These are phyloP conservation scores for Suillus paluster DNA, from an alignment of 768 basidiomycete species.

Conservation along the genomic window DNA sequence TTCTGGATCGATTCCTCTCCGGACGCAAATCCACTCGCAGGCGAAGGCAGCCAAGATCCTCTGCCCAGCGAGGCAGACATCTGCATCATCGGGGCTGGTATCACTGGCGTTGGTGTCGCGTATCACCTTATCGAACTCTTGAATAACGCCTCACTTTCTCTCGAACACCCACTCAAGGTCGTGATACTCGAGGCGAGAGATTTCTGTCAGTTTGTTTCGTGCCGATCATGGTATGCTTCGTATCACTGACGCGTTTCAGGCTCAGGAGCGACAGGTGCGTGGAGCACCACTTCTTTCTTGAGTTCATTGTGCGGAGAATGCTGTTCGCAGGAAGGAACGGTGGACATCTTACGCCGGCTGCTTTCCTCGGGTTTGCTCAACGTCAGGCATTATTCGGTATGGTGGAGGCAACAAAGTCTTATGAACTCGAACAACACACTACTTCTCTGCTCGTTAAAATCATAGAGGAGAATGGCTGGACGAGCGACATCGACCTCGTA, in stretches of 20 bases:
- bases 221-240: background rate
- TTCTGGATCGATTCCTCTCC: slow-evolving; percentile 69
- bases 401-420: slow-evolving; percentile 58
- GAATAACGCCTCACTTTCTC: slow-evolving; percentile 9
- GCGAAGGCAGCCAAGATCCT: slow-evolving; percentile 63
- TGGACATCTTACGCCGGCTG: slow-evolving; percentile 66
- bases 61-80: slow-evolving; percentile 69
- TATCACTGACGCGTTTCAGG: slow-evolving; percentile 40
- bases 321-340: slow-evolving; percentile 72
- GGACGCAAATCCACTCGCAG: slow-evolving; percentile 67
- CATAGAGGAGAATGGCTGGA: slow-evolving; percentile 47
- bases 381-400: slow-evolving; percentile 46
- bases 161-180: slow-evolving; percentile 44
- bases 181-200: slow-evolving; percentile 84
- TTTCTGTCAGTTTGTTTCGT: slow-evolving; percentile 62
- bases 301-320: background rate
- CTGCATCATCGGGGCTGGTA: slow-evolving; percentile 80
- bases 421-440: slow-evolving; percentile 63
- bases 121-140: slow-evolving; percentile 63
- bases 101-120: slow-evolving; percentile 75
- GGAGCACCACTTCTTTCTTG: background rate
- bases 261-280: slow-evolving; percentile 74
- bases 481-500: slow-evolving; percentile 62
- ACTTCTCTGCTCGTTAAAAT: slow-evolving; percentile 51
- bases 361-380: slow-evolving; percentile 50